Evolutionary conservation across 768 basidiomycete species (phyloP).

Genomic region (Auricularia auricula-judae): DNA sequence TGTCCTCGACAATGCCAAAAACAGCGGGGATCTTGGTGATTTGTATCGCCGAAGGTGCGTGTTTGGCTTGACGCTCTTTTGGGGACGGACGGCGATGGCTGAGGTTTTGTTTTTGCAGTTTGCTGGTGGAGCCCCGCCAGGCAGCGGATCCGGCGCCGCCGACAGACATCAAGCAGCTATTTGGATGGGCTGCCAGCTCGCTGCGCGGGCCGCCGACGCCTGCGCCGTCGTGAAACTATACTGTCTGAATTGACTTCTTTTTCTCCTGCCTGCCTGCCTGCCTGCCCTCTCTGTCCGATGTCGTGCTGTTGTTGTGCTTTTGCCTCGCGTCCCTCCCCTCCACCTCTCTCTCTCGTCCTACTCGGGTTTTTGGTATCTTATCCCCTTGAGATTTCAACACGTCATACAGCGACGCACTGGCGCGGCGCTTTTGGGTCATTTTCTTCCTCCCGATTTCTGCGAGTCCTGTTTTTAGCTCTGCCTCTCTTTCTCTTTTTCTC

Average conservation of each 20-base stretch:
- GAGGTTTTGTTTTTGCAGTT: conserved; percentile 27
- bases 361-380: not conserved
- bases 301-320: conserved; percentile 2
- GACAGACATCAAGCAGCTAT: conserved; percentile 4
- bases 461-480: not conserved
- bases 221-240: not conserved
- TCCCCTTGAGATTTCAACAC: not conserved
- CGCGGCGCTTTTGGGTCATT: too few species aligned
- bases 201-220: not conserved
- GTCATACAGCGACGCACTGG: too few species aligned
- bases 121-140: conserved; percentile 76
- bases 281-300: not conserved
- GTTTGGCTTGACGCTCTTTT: not conserved
- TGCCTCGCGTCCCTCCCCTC: not conserved
- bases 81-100: not conserved
- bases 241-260: not conserved
- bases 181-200: conserved; percentile 4
- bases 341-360: not conserved
- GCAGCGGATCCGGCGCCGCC: conserved; percentile 47
- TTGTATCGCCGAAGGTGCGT: conserved; percentile 74
- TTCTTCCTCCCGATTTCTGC: not conserved
- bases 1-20: conserved; percentile 61
- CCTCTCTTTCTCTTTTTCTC: not conserved
- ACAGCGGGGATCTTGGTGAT: conserved; percentile 75
- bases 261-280: not conserved